A percentile compares a stretch with the other conserved stretches of the same genome.
Conservation (phyloP, 2,329 filamentous ascomycete genomes). For the Byssoonygena ceratinophila region DNA sequence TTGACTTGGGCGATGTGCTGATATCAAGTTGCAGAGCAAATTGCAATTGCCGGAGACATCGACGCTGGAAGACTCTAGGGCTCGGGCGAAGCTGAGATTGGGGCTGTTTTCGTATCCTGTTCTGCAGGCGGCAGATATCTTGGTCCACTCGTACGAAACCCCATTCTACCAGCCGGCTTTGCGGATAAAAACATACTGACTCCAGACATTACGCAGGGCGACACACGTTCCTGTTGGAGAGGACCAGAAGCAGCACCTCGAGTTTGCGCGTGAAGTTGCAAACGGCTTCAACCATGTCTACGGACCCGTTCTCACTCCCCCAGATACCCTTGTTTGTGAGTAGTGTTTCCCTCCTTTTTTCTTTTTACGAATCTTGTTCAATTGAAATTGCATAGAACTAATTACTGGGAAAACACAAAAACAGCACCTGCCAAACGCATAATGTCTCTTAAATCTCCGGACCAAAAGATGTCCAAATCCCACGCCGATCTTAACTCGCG, state of each 20-base stretch:
- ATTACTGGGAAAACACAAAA: not conserved
- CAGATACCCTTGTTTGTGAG: slow-evolving; percentile 62
- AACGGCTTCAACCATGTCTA: slow-evolving; percentile 76
- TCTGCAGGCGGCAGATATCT: slow-evolving; percentile 85
- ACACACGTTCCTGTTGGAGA: slow-evolving; percentile 96
- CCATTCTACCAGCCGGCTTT: slow-evolving; percentile 14
- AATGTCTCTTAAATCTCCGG: slow-evolving; percentile 76
- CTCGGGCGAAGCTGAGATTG: slow-evolving; percentile 60
- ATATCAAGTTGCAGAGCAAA: slow-evolving; percentile 51
- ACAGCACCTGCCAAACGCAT: slow-evolving; percentile 68
- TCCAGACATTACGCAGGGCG: slow-evolving; percentile 43
- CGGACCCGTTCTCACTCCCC: slow-evolving; percentile 51
- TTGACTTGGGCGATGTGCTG: not conserved
- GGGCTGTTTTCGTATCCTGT: slow-evolving; percentile 95
- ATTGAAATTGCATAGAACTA: not conserved
- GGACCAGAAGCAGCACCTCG: slow-evolving; percentile 86
- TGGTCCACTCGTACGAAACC: slow-evolving; percentile 66
- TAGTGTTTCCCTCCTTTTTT: too few relatives aligned
- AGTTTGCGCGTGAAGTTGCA: slow-evolving; percentile 79
- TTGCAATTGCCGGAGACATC: slow-evolving; percentile 52
- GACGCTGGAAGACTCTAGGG: slow-evolving; percentile 46
- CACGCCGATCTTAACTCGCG: slow-evolving; percentile 59
- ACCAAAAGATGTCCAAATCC: slow-evolving; percentile 91
- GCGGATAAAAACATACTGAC: not conserved
- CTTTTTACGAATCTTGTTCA: not conserved